Base-by-base conservation (phyloP, 208 protist genomes). In the Leishmania martiniquensis region DNA sequence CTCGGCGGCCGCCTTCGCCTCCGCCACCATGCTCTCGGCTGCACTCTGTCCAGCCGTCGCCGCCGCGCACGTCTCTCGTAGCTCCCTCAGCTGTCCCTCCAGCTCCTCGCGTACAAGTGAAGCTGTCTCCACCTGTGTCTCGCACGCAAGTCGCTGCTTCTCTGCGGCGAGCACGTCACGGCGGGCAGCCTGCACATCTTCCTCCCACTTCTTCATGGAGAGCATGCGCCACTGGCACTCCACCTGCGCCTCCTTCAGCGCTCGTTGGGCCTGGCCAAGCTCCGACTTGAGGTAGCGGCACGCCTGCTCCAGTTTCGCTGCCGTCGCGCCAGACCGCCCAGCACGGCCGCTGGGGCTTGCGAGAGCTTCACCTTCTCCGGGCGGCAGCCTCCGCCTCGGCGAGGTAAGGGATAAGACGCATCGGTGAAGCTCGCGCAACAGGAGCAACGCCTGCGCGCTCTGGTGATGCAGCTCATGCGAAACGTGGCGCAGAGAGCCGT, bases 201-300 rank as follows among this genome's bases (percentile, higher is more conserved):
- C 76, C 47, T 85, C 81, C 72, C 45, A 78, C 72, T 86, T 80
- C 65, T 55, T 73, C 82, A 78, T 85, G 37, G 73, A 74, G 72
- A 75, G 52, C 34, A 57, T 45, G 37, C 84, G 81, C 67, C 81
- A 79, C 49, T 87, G 72, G 67, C 84, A 91, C 85, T 91, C 87
- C 51, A 74, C 76, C 65, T 73, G 78, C 12, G 82, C 62, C 66
- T 85, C 85, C 68, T 78, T 47, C 45, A 84, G 71, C 55, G 63
- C 62, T 45, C 10, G 7, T 44, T 65, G 39, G 3, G 29, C 42
- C 57, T 34, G 32, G 39, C 15, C 55, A 4, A 85, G 69, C 65
- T 84, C 67, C 3, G 73, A 71, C 75, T 89, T 81, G 57, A 91
- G 88, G 47, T 83, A 86, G 20, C 83, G 80, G 55, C 83, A 89